Conservation (phyloP, 306 rosid genomes). For the Vachellia collinsii region DNA sequence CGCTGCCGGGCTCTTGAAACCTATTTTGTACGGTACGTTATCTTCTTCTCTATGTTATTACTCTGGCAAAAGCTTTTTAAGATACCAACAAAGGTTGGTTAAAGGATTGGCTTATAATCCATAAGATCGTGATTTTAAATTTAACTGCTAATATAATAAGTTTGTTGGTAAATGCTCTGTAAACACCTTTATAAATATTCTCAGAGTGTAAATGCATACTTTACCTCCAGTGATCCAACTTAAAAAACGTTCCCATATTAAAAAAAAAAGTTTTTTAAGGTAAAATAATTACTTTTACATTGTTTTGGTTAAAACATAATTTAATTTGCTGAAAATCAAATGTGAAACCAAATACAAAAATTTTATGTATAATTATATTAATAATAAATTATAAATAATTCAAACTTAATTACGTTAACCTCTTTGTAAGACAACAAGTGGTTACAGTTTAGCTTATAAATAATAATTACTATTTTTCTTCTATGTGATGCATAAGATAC, state of each 20-base stretch:
- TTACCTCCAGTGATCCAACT: no score
- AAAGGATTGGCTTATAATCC: no score
- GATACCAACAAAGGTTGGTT: no score
- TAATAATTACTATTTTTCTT: background rate
- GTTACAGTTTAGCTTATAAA: background rate
- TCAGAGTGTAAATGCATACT: no score
- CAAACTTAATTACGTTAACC: background rate
- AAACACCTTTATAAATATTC: no score
- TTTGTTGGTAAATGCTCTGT: no score
- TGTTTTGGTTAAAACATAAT: background rate
- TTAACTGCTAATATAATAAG: no score
- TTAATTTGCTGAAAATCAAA: background rate
- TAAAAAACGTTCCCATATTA: no score
- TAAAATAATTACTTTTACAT: background rate
- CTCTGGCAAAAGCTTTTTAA: no score
- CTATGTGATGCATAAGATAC: background rate
- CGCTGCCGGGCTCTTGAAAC: slow-evolving; percentile 72
- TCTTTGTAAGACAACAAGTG: background rate
- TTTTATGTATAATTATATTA: background rate
- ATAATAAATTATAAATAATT: background rate
- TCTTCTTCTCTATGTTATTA: background rate
- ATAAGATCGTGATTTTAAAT: no score
- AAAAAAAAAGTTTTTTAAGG: no score
- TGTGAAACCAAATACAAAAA: no score
- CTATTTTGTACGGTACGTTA: slow-evolving; percentile 73